Evolutionary conservation across 495 filamentous ascomycete genomes (phyloP).

Genomic region (Podospora comata): DNA sequence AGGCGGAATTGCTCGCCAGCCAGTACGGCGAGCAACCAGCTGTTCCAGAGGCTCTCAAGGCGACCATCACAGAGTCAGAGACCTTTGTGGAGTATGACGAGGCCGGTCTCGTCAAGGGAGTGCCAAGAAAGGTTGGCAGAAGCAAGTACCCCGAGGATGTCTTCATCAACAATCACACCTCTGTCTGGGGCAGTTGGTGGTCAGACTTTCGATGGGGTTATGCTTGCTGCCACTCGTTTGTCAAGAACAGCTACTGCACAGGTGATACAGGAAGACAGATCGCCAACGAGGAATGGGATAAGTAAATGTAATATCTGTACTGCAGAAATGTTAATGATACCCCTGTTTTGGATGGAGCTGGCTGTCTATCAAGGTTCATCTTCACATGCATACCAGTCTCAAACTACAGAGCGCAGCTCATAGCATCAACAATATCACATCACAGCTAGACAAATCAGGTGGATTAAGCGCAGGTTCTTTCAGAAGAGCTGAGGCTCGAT

Average conservation of each 20-base stretch:
- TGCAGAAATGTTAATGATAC: constrained; percentile 29
- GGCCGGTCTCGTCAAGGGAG: constrained; percentile 81
- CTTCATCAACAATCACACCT: constrained; percentile 82
- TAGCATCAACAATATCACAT: not conserved
- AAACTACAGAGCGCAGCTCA: not conserved
- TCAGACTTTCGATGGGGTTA: constrained; percentile 95
- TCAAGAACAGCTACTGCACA: constrained; percentile 97
- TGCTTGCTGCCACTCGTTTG: constrained; percentile 84
- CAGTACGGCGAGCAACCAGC: constrained; percentile 80
- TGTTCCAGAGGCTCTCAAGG: constrained; percentile 58
- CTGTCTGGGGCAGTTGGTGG: constrained; percentile 99
- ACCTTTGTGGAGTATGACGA: constrained; percentile 95
- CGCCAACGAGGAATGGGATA: constrained; percentile 29
- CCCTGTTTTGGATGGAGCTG: constrained; percentile 12
- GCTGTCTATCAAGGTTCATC: not conserved
- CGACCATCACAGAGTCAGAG: constrained; percentile 75
- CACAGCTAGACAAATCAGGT: not conserved
- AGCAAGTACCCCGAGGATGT: constrained; percentile 92
- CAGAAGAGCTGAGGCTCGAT: constrained; percentile 11
- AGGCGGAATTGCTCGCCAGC: constrained; percentile 68
- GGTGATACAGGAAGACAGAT: constrained; percentile 78
- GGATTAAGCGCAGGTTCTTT: not conserved
- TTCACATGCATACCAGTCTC: not conserved
- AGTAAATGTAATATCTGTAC: constrained; percentile 11
- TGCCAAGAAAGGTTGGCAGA: constrained; percentile 67